Base-by-base conservation (phyloP, 371 early-diverging fungal genomes). In the Actinomortierella ambigua region DNA sequence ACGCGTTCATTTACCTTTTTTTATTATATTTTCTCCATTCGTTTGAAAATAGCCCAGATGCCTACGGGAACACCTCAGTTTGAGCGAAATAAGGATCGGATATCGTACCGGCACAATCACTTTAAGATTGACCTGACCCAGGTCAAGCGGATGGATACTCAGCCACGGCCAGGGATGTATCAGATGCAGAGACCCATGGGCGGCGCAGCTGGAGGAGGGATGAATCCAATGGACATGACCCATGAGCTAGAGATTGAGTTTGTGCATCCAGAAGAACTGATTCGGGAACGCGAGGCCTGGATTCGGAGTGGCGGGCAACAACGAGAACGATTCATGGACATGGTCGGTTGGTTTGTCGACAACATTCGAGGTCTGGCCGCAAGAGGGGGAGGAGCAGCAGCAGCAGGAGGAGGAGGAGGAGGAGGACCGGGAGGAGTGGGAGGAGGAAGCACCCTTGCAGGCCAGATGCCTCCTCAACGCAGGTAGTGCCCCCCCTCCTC, bases 81-180 rank as follows among this genome's bases (percentile, higher is more conserved):
- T 63, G 88, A 88, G 63, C 85, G 93, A 5, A 80, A 85, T 57
- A 92, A 92, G 66, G 90, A 92, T 61, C 78, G 93, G 27, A 62
- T 92, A 50, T 87, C 89, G 2, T 92, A 92, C 53, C 77, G 81
- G 40, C 90, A 90, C 68, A 86, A 87, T 27, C 79, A 87, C n/a
- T 84, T 89, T 59, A 85, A 84, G 46, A 85, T 92, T 60, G 93
- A 92, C 63, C 69, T 92, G 27, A 92, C 93, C 0, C 89, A 90
- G 68, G 93, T 91, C 47, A 84, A 85, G 55, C 77, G 76, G 3
- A 44, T 40, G 27, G 63, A 69, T 17, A 52, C 61, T 6, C 34
- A 34, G 34, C 34, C 34, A 4, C 34, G 34, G 34, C 34, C 34
- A 11, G 34, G 34, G 7, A 34, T 34, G 34, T 34, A 34, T 11